Conservation (phyloP, 345 rosid genomes). For the Eucalyptus paniculata region DNA sequence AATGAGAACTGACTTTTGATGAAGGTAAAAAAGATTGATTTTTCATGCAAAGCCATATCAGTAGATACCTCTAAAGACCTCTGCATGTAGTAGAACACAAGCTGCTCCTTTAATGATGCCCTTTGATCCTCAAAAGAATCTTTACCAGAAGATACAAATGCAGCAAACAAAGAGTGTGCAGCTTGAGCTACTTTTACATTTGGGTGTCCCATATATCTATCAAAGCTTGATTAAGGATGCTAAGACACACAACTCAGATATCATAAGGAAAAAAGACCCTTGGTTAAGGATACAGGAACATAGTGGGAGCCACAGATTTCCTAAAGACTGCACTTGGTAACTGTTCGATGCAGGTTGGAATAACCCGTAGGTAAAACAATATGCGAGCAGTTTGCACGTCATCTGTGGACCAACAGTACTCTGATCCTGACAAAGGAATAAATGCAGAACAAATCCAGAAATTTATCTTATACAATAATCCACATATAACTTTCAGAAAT, state of each 20-base stretch:
- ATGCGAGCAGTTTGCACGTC: conserved; percentile 90
- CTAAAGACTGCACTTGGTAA: conserved; percentile 51
- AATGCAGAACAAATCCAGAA: conserved; percentile 2
- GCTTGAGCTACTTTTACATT: conserved; percentile 67
- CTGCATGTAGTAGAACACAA: conserved; percentile 72
- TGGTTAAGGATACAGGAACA: conserved; percentile 80
- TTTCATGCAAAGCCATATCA: not conserved
- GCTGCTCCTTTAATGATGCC: conserved; percentile 56
- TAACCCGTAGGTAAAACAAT: conserved; percentile 76
- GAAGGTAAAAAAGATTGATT: not conserved
- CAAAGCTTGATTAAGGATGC: conserved; percentile 25
- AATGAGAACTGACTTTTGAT: not conserved
- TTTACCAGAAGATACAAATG: conserved; percentile 60
- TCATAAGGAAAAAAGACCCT: not conserved
- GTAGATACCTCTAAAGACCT: conserved; percentile 68
- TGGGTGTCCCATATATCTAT: conserved; percentile 85
- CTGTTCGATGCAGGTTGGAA: conserved; percentile 73
- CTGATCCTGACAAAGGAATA: conserved; percentile 16
- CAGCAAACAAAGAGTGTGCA: conserved; percentile 68
- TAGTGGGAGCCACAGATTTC: conserved; percentile 59
- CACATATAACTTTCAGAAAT: not conserved
- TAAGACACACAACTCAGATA: not conserved
- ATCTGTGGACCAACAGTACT: conserved; percentile 70
- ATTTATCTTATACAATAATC: not conserved
- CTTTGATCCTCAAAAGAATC: conserved; percentile 45